Percentiles rank a stretch among this genome's conserved stretches.
Evolutionary conservation across 2,329 filamentous ascomycete genomes (phyloP).

Genomic region (Albifimbria verrucaria): DNA sequence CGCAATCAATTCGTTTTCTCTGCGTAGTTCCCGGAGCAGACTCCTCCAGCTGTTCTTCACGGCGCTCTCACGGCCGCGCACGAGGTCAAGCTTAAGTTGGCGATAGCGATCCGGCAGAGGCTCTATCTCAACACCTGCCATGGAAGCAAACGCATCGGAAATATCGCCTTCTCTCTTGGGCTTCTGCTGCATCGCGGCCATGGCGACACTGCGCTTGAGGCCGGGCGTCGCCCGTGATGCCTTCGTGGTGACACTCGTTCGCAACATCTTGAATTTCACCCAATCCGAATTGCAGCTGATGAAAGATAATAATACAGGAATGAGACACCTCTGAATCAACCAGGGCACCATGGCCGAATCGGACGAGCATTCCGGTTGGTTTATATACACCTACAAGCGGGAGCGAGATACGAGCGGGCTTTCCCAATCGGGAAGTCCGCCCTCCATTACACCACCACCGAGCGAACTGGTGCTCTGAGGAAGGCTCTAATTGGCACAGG

Average conservation of each 20-base stretch:
- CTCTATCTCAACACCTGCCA: slow-evolving; percentile 43
- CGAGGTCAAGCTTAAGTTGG: slow-evolving; percentile 50
- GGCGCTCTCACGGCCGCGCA: slow-evolving; percentile 44
- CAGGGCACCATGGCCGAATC: no score
- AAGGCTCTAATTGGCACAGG: not conserved
- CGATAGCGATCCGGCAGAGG: slow-evolving; percentile 55
- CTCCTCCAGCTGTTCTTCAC: slow-evolving; percentile 47
- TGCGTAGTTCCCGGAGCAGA: slow-evolving; percentile 40
- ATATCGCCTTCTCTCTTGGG: slow-evolving; percentile 58
- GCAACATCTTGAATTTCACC: slow-evolving; percentile 14
- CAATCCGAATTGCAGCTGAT: not conserved
- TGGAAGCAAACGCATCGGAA: slow-evolving; percentile 58
- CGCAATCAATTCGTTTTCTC: slow-evolving; percentile 46
- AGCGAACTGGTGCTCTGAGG: not conserved
- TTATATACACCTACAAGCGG: slow-evolving; percentile 16
- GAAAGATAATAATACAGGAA: not conserved
- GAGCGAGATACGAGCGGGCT: slow-evolving; percentile 12
- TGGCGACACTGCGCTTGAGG: slow-evolving; percentile 14
- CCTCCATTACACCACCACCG: not conserved
- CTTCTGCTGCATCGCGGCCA: slow-evolving; percentile 9
- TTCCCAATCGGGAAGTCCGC: slow-evolving; percentile 28
- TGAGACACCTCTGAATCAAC: not conserved
- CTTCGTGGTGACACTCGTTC: slow-evolving; percentile 12
- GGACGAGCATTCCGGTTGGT: slow-evolving; percentile 4
- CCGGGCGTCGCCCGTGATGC: slow-evolving; percentile 3